Conservation (phyloP, 1,139 yeast species). For the Hyphopichia buzzinii region DNA sequence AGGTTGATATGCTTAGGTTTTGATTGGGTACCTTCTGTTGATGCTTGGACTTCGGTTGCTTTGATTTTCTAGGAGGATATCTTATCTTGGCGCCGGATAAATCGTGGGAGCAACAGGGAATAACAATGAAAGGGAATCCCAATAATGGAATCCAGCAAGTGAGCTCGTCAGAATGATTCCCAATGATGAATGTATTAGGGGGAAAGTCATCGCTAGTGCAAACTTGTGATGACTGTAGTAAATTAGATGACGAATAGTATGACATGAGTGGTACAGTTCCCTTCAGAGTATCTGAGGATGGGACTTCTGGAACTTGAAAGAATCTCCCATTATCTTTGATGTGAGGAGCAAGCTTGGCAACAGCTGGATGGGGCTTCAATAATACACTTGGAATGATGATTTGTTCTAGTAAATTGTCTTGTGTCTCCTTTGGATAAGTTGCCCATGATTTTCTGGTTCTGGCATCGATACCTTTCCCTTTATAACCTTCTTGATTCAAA, state of each 20-base stretch:
- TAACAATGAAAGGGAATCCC: slow-evolving; percentile 83
- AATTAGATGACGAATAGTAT: slow-evolving; percentile 46
- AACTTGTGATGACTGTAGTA: slow-evolving; percentile 58
- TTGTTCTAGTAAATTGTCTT: slow-evolving; percentile 61
- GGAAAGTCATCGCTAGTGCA: slow-evolving; percentile 66
- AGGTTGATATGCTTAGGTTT: slow-evolving; percentile 50
- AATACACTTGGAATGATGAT: slow-evolving; percentile 74
- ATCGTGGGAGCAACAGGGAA: slow-evolving; percentile 94
- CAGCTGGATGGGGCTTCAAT: slow-evolving; percentile 65
- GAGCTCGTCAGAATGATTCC: slow-evolving; percentile 93
- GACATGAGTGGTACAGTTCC: slow-evolving; percentile 32
- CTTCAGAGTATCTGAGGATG: slow-evolving; percentile 9
- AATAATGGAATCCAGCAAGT: slow-evolving; percentile 94
- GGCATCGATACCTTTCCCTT: slow-evolving; percentile 87
- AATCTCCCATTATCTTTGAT: slow-evolving; percentile 58
- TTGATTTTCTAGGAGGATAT: slow-evolving; percentile 43
- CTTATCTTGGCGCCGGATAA: slow-evolving; percentile 73
- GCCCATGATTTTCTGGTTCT: slow-evolving; percentile 87
- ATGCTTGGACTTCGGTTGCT: background rate
- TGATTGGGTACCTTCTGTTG: slow-evolving; percentile 1
- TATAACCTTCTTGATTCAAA: slow-evolving; percentile 72
- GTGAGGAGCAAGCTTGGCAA: slow-evolving; percentile 52
- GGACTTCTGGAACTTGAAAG: slow-evolving; percentile 46
- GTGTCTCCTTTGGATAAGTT: slow-evolving; percentile 63
- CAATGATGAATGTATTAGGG: slow-evolving; percentile 74